A percentile compares a stretch with the other conserved stretches of the same genome.
Conservation (phyloP, 2,329 filamentous ascomycete species). For the Dothideomycetes sp. region DNA sequence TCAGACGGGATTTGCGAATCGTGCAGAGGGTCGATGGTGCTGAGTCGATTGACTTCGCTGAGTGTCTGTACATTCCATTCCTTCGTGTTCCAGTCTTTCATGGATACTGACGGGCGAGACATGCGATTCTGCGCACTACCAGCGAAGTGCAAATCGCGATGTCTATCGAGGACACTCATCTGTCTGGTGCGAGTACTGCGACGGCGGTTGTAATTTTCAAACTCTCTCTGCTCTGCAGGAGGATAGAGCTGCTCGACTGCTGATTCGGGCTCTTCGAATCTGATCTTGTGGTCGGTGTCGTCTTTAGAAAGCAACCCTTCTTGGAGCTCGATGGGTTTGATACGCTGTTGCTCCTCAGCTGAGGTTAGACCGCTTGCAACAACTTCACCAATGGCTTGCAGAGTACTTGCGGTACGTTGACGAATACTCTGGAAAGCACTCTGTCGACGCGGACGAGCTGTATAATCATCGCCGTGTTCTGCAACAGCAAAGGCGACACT, state of each 20-base stretch:
- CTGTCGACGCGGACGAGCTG: not conserved
- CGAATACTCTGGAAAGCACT: conserved; percentile 8
- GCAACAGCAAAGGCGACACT: not conserved
- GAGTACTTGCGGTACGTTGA: conserved; percentile 1
- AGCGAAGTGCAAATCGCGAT: conserved; percentile 6
- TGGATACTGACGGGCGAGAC: not conserved
- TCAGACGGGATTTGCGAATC: conserved; percentile 2
- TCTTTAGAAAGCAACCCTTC: not conserved
- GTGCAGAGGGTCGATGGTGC: conserved; percentile 7
- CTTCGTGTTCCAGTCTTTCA: conserved; percentile 8
- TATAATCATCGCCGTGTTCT: not conserved
- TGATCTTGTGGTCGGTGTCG: not conserved
- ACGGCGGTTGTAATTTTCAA: not conserved
- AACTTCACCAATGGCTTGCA: conserved; percentile 1
- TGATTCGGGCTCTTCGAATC: too few species aligned
- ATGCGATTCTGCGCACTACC: not conserved
- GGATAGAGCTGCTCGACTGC: not conserved
- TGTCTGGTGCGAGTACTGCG: conserved; percentile 3
- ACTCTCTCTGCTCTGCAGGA: not conserved
- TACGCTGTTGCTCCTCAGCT: not conserved
- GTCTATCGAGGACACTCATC: conserved; percentile 6
- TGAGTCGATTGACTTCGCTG: conserved; percentile 2
- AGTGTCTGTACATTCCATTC: not conserved
- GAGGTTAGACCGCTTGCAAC: not conserved
- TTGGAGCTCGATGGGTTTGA: not conserved